Evolutionary conservation across 257 asterid genomes (phyloP).

Genomic region (Penstemon davidsonii): DNA sequence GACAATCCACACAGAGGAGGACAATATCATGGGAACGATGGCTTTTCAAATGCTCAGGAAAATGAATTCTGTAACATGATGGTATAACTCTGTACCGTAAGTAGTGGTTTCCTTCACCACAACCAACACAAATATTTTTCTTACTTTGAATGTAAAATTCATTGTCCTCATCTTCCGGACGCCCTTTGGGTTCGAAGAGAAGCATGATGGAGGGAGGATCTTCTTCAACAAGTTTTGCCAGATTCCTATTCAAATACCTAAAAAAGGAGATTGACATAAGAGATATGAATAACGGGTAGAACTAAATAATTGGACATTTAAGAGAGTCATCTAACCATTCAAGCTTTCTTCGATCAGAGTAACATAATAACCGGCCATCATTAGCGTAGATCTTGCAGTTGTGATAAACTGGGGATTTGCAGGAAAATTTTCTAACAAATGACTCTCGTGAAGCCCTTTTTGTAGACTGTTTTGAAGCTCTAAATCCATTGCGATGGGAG

Average conservation of each 20-base stretch:
- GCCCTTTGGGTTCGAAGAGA: slow-evolving; percentile 97
- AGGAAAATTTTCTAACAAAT: slow-evolving; percentile 89
- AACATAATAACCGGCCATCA: slow-evolving; percentile 89
- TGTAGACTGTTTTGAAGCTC: slow-evolving; percentile 42
- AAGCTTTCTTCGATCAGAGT: slow-evolving; percentile 88
- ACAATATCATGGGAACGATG: slow-evolving; percentile 98
- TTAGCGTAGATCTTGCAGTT: slow-evolving; percentile 93
- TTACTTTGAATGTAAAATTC: slow-evolving; percentile 93
- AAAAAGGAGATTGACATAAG: background rate
- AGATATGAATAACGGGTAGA: slow-evolving; percentile 15
- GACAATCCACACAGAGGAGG: slow-evolving; percentile 96
- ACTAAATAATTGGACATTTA: slow-evolving; percentile 1
- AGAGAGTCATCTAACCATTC: slow-evolving; percentile 67
- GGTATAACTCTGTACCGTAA: slow-evolving; percentile 94
- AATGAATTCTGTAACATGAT: slow-evolving; percentile 93
- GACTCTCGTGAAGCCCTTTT: slow-evolving; percentile 72
- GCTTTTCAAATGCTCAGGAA: slow-evolving; percentile 96
- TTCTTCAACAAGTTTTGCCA: slow-evolving; percentile 82
- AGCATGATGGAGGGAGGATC: slow-evolving; percentile 88
- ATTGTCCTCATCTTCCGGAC: slow-evolving; percentile 97
- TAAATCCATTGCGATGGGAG: slow-evolving; percentile 49
- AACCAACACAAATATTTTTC: slow-evolving; percentile 93
- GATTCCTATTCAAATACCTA: slow-evolving; percentile 78
- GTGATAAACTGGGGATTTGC: slow-evolving; percentile 97
- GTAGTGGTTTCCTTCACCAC: slow-evolving; percentile 98